Base-by-base conservation (phyloP, 306 rosid species). In the Medicago lupulina region DNA sequence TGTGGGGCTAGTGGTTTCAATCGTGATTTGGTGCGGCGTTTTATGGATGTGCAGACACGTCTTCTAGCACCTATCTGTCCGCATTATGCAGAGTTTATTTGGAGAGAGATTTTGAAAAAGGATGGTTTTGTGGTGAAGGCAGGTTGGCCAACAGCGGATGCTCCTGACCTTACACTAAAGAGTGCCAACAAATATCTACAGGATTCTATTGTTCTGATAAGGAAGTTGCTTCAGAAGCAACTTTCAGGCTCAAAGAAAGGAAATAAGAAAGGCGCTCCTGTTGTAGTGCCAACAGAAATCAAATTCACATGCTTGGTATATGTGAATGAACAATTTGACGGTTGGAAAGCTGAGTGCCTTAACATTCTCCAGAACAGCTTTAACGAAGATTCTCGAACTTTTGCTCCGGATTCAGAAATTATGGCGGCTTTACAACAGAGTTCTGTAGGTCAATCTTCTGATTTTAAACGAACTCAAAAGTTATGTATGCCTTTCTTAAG, bases 41-140 rank as follows among this genome's bases (percentile, higher is more conserved):
- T 88, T 86, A 93, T 93, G 96, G 97, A 93, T 80, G 96, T 89
- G 79, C 98, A 93, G 81, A 93, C 98, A 5, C 92, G 98, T 55
- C 92, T 93, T 53, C 50, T 93, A 23, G 86, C 92, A 80, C 98
- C 98, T 67, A 89, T 93, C 34, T 93, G 98, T 78, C 98, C 98
- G 0, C 98, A 93, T 78, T 93, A 93, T 86, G 92, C 91, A 9
- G 98, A 93, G 75, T 86, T 85, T 79, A 83, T 91, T 51, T 93
- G 98, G 98, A 88, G 91, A 81, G 92, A 84, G 70, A 79, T 89
- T 79, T 79, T 93, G 86, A 91, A 84, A 87, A 91, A 83, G 84
- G 90, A 91, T 53, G 97, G 97, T 18, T 93, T 93, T 87, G 93
- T 81, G 58, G 81, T 93, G 73, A 89, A 80, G 47, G 97, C 97